These are phyloP conservation scores for Teunomyces lycoperdinae DNA, from an alignment of 805 yeast species.

Conservation along the genomic window DNA sequence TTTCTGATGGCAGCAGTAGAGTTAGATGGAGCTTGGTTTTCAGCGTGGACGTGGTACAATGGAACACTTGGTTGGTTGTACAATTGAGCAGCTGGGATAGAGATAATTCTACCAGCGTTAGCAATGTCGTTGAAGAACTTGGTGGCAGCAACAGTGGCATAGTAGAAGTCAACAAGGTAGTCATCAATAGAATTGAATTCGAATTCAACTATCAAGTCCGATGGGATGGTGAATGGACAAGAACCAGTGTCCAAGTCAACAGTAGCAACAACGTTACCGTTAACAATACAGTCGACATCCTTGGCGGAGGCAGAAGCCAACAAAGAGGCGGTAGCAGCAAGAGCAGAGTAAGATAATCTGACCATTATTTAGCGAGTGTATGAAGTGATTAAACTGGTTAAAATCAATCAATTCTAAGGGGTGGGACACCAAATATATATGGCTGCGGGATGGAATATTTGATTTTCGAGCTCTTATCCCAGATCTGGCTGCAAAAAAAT, in stretches of 20 bases:
- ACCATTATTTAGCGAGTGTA: constrained; percentile 13
- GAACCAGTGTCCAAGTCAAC: constrained; percentile 41
- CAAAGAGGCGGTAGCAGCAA: constrained; percentile 20
- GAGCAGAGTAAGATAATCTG: constrained; percentile 12
- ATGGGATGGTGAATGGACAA: constrained; percentile 38
- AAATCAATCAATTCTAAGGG: background rate
- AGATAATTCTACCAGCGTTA: constrained; percentile 31
- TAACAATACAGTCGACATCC: constrained; percentile 37
- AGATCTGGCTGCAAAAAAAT: background rate
- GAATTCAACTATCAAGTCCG: constrained; percentile 23
- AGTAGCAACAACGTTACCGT: constrained; percentile 30
- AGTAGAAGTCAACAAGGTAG: constrained; percentile 36
- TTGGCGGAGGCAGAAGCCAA: constrained; percentile 25
- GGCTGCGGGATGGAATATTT: background rate
- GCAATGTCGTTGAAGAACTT: constrained; percentile 34
- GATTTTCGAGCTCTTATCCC: background rate
- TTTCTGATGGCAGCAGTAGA: constrained; percentile 41
- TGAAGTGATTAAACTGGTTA: background rate
- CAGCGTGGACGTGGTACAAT: constrained; percentile 28
- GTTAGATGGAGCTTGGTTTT: constrained; percentile 30
- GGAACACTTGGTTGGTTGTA: constrained; percentile 21
- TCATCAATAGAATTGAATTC: constrained; percentile 26
- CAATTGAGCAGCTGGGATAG: constrained; percentile 30
- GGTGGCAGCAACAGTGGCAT: constrained; percentile 19
- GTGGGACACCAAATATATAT: background rate